Evolutionary conservation across 1,284 basidiomycete species (phyloP), one percentile per base, ranked within the genome.

Genomic region (Trichosporon sp.): DNA sequence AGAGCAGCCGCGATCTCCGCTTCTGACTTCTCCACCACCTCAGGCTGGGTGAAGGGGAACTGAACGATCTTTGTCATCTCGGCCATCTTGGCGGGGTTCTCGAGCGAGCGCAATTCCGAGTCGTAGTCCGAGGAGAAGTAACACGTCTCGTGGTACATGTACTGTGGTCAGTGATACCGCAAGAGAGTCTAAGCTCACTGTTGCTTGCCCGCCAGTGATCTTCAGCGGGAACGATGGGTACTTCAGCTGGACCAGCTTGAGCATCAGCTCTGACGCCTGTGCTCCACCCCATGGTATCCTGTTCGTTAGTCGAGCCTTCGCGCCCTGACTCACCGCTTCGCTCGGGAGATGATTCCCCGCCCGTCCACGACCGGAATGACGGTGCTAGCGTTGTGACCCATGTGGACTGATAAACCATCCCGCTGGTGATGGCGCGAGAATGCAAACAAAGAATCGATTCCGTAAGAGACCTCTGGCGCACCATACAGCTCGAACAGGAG

Each of bases 401-500:
- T 69, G 64, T 70, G 80, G 25, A 96, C 82, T 9, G 91, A 86
- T 33, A 96, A 83, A 0, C 92, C 93, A 68, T 94, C 90, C 52
- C 67, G 56, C 29, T 74, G 70, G 59, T 71, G 64, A 33, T 76
- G 74, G 6, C 74, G 65, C 57, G 84, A 92, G 73, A 96, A 95
- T 0, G 95, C 93, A 85, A 97, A 95, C 63, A 95, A 82, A 7
- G 90, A 89, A 76, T 99, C 96, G 68, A 98, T 82, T 64, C 92
- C 92, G 78, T 92, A 99, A 14, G 90, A 85, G 54, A 98, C 84
- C 2, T 89, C 88, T 0, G 95, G 95, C 1, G 89, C 92, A 16
- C 85, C 85, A 77, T 99, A 99, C 56, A 89, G 86, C 81, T 99
- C 96, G 75, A 99, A 99, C 78, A 99, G 86, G 25, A 99, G 86